Conservation (phyloP, 306 rosid species). For the Casuarina cunninghamiana region DNA sequence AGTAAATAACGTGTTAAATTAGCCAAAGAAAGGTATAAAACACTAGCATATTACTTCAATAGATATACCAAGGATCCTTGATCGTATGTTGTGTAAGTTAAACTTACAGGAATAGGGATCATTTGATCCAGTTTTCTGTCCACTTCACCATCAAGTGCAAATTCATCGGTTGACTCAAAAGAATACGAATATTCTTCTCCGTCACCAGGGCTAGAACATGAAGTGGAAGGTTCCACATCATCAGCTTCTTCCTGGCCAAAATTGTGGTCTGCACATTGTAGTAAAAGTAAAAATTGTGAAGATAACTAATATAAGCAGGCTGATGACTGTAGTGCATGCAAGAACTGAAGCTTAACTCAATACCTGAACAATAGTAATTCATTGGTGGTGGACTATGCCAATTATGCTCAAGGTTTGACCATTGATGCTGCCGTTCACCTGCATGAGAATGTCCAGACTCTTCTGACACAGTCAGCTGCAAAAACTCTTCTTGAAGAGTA, state of each 20-base stretch:
- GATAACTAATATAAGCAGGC: conserved; percentile 20
- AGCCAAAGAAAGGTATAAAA: conserved; percentile 8
- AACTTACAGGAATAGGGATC: conserved; percentile 71
- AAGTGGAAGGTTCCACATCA: conserved; percentile 49
- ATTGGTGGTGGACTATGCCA: conserved; percentile 54
- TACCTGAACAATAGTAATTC: conserved; percentile 59
- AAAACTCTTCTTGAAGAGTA: conserved; percentile 78
- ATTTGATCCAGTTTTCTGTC: conserved; percentile 64
- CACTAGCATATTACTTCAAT: conserved; percentile 21
- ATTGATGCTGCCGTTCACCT: conserved; percentile 47
- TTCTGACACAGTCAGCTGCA: conserved; percentile 52
- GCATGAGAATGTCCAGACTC: conserved; percentile 41
- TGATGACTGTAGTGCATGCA: conserved; percentile 7
- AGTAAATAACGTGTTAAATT: background rate
- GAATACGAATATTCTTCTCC: conserved; percentile 35
- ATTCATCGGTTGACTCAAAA: conserved; percentile 39
- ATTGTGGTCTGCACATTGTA: conserved; percentile 40
- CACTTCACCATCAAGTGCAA: conserved; percentile 56
- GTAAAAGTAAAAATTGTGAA: conserved; percentile 16
- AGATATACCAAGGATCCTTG: conserved; percentile 20
- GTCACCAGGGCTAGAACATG: conserved; percentile 57
- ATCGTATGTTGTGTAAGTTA: conserved; percentile 10
- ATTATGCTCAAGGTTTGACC: conserved; percentile 42
- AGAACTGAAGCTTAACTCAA: conserved; percentile 16
- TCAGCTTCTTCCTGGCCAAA: conserved; percentile 39